phyloP scores from a whole-genome alignment of 495 filamentous ascomycete genomes.

The Tuber aestivum region DNA sequence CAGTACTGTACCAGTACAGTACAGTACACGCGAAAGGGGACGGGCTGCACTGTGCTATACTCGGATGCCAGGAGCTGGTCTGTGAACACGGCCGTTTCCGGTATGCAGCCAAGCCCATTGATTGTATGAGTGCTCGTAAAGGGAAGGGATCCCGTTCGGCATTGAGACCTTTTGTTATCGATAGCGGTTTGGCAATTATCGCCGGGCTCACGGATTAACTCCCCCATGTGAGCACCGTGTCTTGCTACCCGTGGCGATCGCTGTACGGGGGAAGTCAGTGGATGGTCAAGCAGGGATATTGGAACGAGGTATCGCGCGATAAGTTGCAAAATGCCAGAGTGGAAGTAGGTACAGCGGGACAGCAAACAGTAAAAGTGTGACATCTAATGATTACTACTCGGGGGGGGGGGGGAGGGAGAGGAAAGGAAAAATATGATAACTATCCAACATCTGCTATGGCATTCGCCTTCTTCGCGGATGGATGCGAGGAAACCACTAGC shows the following conservation, averaged over 20 bases:
- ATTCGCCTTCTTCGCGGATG: not conserved
- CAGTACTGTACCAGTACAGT: not conserved
- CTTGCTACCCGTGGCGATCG: not conserved
- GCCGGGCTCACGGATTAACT: too few species aligned
- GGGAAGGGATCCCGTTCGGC: too few species aligned
- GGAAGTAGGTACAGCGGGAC: not conserved
- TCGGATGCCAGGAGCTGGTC: too few species aligned
- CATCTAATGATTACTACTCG: not conserved
- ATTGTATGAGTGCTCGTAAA: too few species aligned
- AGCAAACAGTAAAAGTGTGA: not conserved
- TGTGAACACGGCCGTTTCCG: too few species aligned
- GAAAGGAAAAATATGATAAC: not conserved
- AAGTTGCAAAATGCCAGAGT: not conserved
- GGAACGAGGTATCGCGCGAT: not conserved
- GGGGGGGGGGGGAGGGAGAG: not conserved
- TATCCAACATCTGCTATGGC: not conserved
- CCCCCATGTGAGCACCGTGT: not conserved
- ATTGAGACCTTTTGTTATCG: too few species aligned
- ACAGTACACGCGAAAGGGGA: not conserved
- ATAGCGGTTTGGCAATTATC: too few species aligned
- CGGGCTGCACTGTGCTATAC: not conserved
- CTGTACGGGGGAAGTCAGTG: not conserved
- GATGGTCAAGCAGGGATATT: not conserved
- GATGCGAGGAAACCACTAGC: not conserved
- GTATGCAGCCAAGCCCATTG: too few species aligned